A percentile compares a stretch with the other conserved stretches of the same genome.
phyloP scores from a whole-genome alignment of 2,329 filamentous ascomycete genomes.

The Orbilia ellipsospora region DNA sequence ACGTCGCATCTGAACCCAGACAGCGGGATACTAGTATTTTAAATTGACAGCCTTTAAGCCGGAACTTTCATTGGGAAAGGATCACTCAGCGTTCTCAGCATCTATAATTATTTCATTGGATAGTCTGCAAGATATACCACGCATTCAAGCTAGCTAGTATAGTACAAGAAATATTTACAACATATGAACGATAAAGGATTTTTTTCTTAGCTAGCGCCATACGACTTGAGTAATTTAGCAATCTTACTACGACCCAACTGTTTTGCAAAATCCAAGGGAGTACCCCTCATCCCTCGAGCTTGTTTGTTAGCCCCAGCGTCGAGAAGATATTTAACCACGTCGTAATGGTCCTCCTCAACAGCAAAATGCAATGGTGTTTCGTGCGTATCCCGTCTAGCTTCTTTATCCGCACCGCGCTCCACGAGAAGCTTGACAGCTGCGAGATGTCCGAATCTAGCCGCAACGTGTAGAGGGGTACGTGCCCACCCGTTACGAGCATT shows the following conservation, averaged over 20 bases:
- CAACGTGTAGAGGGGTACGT: constrained; percentile 6
- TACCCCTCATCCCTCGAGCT: not conserved
- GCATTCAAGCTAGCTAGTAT: no score
- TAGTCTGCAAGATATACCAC: no score
- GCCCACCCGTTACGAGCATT: not conserved
- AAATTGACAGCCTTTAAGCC: no score
- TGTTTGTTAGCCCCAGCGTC: not conserved
- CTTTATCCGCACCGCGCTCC: constrained; percentile 3
- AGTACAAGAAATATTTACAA: no score
- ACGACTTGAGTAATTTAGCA: not conserved
- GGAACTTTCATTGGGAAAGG: no score
- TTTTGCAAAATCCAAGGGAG: not conserved
- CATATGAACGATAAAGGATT: no score
- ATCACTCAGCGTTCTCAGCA: no score
- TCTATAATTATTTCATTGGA: no score
- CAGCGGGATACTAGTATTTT: no score
- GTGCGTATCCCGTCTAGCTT: not conserved
- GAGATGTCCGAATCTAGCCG: not conserved
- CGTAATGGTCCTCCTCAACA: not conserved
- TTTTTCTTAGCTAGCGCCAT: not conserved
- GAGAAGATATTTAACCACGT: constrained; percentile 1
- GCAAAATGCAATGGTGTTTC: constrained; percentile 6
- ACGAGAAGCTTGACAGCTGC: constrained; percentile 6
- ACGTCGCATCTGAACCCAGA: no score
- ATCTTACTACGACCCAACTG: not conserved